Evolutionary conservation across 441 rosid genomes (phyloP), one percentile per base, ranked within the genome.

Genomic region (Metrosideros polymorpha): DNA sequence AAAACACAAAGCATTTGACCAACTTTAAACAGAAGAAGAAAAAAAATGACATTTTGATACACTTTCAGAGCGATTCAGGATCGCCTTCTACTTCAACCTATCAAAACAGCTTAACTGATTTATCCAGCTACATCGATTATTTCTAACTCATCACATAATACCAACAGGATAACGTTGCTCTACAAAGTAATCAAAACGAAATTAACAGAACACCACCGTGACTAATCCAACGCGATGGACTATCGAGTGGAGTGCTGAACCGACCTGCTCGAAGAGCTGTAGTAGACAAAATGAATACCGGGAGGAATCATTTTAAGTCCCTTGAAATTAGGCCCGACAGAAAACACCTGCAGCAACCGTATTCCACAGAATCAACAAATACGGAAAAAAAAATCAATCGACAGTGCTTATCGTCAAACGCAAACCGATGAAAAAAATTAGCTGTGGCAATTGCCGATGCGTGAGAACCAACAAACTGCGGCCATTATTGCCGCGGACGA

Each of bases 251-350:
- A 45, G n/a, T 22, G 30, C 6, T 84, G n/a, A 32, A 42, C 24
- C 9, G 86, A 95, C 99, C 98, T 91, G 92, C 89, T 93, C 2
- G 98, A 92, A 61, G 99, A 93, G 89, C 98, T 93, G 71, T 94
- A 97, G 87, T 90, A 97, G 7, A 95, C 89, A 89, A 97, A 95
- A 91, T 97, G 99, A 89, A 93, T 91, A 52, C 98, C 99, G 59
- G 98, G 95, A 77, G 98, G 99, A 86, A 96, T 94, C 99, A 97
- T 95, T 93, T 97, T 97, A 59, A 96, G 91, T 61, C 99, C 99
- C 90, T 93, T 94, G 86, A 96, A 97, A 85, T 82, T 86, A 35
- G 99, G 96, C 25, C 98, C 99, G 0, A 92, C 95, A 3, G 93
- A 89, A 63, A 93, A 94, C 77, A 95, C 89, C 99, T 97, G 93